phyloP scores from a whole-genome alignment of 2,329 filamentous ascomycete species.

The Madurella mycetomatis region DNA sequence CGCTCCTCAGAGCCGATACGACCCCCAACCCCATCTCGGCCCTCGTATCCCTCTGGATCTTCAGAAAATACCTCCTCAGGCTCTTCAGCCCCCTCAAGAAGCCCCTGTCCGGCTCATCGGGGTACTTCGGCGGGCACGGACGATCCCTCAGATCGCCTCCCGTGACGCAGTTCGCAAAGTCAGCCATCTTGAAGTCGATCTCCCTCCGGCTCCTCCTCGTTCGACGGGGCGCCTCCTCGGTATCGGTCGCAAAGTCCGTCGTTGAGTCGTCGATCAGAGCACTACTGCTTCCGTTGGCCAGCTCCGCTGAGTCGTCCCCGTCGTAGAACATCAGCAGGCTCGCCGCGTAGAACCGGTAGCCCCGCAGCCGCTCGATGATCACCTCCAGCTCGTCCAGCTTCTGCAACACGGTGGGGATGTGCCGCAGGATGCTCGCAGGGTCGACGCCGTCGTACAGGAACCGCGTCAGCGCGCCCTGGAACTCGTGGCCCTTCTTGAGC shows the following conservation, averaged over 20 bases:
- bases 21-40: conserved; percentile 44
- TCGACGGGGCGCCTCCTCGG: conserved; percentile 46
- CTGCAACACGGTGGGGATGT: conserved; percentile 81
- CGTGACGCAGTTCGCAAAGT: conserved; percentile 97
- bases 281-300: conserved; percentile 26
- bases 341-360: conserved; percentile 93
- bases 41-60: conserved; percentile 75
- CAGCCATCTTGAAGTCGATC: conserved; percentile 94
- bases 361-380: conserved; percentile 72
- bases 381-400: conserved; percentile 79
- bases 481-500: conserved; percentile 80
- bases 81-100: conserved; percentile 82
- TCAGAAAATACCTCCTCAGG: conserved; percentile 76
- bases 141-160: conserved; percentile 66
- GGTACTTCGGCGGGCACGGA: conserved; percentile 76
- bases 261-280: conserved; percentile 54
- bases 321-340: conserved; percentile 96
- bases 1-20: conserved; percentile 14
- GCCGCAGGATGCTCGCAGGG: conserved; percentile 71
- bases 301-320: conserved; percentile 55
- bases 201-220: conserved; percentile 50
- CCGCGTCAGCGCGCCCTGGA: conserved; percentile 79
- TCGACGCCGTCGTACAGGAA: conserved; percentile 91
- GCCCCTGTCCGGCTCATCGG: conserved; percentile 76
- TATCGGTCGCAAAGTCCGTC: conserved; percentile 55